phyloP scores from a whole-genome alignment of 371 early-diverging fungal species.

The Mortierella polycephala region DNA sequence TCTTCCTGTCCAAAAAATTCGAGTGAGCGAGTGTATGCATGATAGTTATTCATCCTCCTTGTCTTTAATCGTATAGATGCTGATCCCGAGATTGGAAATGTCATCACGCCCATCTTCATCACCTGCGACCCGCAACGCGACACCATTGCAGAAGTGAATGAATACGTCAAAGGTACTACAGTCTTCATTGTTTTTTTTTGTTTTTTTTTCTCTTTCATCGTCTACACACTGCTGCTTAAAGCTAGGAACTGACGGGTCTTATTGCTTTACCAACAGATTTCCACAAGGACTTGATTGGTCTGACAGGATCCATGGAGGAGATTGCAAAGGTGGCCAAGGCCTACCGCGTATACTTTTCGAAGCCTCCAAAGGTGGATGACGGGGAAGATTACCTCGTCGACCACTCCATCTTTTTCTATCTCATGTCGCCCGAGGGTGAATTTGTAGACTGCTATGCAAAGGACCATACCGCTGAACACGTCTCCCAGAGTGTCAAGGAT shows the following conservation, averaged over 20 bases:
- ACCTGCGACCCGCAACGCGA: constrained; percentile 97
- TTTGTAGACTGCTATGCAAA: constrained; percentile 93
- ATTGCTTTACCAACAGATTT: constrained; percentile 72
- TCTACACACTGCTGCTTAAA: no score
- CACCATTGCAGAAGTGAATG: constrained; percentile 80
- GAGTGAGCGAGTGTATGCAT: no score
- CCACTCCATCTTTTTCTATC: constrained; percentile 97
- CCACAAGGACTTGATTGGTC: constrained; percentile 91
- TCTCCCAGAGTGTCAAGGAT: constrained; percentile 67
- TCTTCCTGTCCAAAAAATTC: constrained; percentile 1
- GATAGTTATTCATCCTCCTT: not conserved
- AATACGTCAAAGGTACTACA: constrained; percentile 79
- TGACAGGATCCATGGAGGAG: constrained; percentile 90
- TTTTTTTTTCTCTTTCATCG: not conserved
- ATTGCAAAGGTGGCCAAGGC: constrained; percentile 88
- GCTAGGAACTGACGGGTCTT: not conserved
- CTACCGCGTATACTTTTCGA: constrained; percentile 93
- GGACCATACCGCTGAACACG: constrained; percentile 72
- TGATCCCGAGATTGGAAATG: constrained; percentile 66
- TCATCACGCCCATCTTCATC: constrained; percentile 92
- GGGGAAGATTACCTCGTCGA: constrained; percentile 97
- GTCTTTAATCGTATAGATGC: constrained; percentile 16
- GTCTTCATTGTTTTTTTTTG: not conserved
- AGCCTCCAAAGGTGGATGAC: constrained; percentile 86
- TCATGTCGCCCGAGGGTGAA: constrained; percentile 93